Conservation (phyloP, 768 basidiomycete species). For the Amanita jacksonii region DNA sequence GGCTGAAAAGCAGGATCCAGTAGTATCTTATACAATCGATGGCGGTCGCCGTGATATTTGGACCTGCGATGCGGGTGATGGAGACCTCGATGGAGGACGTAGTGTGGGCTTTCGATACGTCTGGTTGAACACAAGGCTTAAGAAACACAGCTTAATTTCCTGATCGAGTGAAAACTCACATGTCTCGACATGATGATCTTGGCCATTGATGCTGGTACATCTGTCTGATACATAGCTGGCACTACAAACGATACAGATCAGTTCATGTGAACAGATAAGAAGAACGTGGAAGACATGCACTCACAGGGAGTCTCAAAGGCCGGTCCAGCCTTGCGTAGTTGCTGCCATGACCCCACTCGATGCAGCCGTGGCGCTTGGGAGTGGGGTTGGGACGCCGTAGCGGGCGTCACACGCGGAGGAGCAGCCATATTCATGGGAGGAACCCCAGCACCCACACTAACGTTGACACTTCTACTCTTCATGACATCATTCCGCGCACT, state of each 20-base stretch:
- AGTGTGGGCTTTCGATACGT: constrained; percentile 5
- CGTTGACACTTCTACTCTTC: neutral
- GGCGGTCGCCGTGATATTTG: constrained; percentile 5
- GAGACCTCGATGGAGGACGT: constrained; percentile 1
- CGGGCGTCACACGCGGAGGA: constrained; percentile 11
- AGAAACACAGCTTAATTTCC: neutral
- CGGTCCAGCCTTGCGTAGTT: constrained; percentile 18
- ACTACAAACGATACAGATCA: constrained; percentile 13
- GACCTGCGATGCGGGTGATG: constrained; percentile 3
- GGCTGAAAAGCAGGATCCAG: neutral
- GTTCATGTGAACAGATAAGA: constrained; percentile 1
- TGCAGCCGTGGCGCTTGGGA: constrained; percentile 12
- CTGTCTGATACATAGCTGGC: constrained; percentile 23
- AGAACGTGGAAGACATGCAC: constrained; percentile 11
- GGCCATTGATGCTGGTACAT: constrained; percentile 27
- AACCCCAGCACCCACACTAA: neutral
- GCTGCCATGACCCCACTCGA: constrained; percentile 13
- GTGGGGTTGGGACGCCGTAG: constrained; percentile 7
- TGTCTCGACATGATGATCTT: constrained; percentile 32
- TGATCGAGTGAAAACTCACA: constrained; percentile 13
- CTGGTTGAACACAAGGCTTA: neutral
- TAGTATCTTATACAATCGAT: neutral
- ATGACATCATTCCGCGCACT: neutral
- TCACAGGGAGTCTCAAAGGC: constrained; percentile 25
- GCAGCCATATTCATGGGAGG: constrained; percentile 2